A percentile compares a stretch with the other conserved stretches of the same genome.
Conservation (phyloP, 164 flowering plant species). For the Liquidambar formosana region DNA sequence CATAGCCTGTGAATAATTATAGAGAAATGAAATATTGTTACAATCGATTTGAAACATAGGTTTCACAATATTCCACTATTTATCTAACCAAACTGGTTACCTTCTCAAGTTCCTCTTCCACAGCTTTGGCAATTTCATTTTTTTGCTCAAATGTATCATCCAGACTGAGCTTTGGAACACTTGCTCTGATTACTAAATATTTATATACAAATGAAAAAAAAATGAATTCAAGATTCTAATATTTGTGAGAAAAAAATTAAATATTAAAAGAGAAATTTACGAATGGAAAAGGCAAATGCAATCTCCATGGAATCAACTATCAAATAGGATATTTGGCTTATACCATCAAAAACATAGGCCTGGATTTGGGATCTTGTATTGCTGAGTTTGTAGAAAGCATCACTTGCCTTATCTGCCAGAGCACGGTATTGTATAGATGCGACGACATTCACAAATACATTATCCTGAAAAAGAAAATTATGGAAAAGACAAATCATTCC, state of each 20-base stretch:
- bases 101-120: slow-evolving; percentile 79
- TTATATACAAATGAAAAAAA: slow-evolving; percentile 15
- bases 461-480: slow-evolving; percentile 52
- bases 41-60: slow-evolving; percentile 24
- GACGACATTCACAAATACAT: slow-evolving; percentile 80
- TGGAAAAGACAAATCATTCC: neutral
- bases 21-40: neutral
- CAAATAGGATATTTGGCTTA: neutral
- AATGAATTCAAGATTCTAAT: no score
- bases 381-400: slow-evolving; percentile 76
- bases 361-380: slow-evolving; percentile 67
- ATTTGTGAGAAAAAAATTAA: no score
- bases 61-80: slow-evolving; percentile 12
- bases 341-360: slow-evolving; percentile 87
- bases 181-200: slow-evolving; percentile 61
- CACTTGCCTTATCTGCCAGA: slow-evolving; percentile 59
- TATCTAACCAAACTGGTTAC: slow-evolving; percentile 19
- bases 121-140: slow-evolving; percentile 75
- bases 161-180: slow-evolving; percentile 66
- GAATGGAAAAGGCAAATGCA: neutral
- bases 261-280: no score
- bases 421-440: slow-evolving; percentile 78
- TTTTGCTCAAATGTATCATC: slow-evolving; percentile 80
- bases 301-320: no score
- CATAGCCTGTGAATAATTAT: slow-evolving; percentile 32